Base-by-base conservation (phyloP, 2,329 filamentous ascomycete species). In the Pseudogymnoascus pannorum region DNA sequence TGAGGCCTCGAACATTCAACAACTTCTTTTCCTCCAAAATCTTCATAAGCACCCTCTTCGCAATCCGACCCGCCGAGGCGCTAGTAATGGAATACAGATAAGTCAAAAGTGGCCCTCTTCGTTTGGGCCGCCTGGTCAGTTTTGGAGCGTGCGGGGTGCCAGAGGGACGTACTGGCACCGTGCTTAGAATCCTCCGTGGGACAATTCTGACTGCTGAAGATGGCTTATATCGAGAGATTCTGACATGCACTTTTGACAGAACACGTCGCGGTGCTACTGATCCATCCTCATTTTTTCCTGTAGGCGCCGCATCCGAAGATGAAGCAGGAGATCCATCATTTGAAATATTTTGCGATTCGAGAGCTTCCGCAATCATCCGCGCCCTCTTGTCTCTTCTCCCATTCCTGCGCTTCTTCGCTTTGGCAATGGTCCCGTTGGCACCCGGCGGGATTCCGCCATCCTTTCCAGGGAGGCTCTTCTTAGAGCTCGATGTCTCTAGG, bases 1-100 rank as follows among this genome's bases (percentile, higher is more conserved):
- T 18, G 48, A 54, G 26, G 26, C 48, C 48, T 18, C 26, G 48
- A 9, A 7, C 14, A 33, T 31, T 54, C 24, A 54, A 16, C 8
- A 58, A 18, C 9, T 38, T 24, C 78, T 91, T 4, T 91, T 92
- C 68, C 81, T 92, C 3, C 88, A 92, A 71, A 88, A 92, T 65
- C 88, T 92, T 61, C 88, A 92, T 70, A 87, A 58, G 57, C 9
- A 58, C 36, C 16, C 9, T 58, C 33, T 58, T 36, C 18, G 57
- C 57, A 38, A 24, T 3, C 20, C 20, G 14, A 4, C 18, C 16
- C n/a, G 57, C 57, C 16, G 33, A 24, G 9, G 31, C 4, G 36
- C 57, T 58, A 11, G 57, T 58, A 40, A 58, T 58, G 14, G 31
- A 36, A 40, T 38, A 58, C 18, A 58, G 57, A 36, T 58, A 24